These are phyloP conservation scores for Populus tomentosa DNA, from an alignment of 441 rosid species.

Conservation along the genomic window DNA sequence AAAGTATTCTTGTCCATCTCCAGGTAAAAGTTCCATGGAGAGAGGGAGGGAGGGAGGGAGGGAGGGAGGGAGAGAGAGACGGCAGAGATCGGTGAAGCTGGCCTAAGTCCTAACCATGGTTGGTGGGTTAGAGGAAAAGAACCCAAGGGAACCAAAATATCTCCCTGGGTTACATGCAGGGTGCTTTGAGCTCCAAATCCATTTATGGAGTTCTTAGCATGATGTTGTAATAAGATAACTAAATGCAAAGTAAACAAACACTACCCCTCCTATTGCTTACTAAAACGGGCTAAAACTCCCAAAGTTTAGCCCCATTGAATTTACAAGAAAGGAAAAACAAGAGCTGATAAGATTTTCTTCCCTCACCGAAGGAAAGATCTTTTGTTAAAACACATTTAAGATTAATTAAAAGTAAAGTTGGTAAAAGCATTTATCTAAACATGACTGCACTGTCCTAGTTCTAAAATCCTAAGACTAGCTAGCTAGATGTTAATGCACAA, in stretches of 20 bases:
- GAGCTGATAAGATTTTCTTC: conserved; percentile 25
- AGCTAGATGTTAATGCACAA: conserved; percentile 40
- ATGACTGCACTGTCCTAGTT: conserved; percentile 49
- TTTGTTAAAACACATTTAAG: conserved; percentile 25
- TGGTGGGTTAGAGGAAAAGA: conserved; percentile 52
- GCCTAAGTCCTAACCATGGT: conserved; percentile 98
- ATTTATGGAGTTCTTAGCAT: conserved; percentile 45
- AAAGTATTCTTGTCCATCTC: conserved; percentile 25
- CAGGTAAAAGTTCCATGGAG: conserved; percentile 18
- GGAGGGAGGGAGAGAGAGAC: background rate
- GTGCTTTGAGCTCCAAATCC: conserved; percentile 74
- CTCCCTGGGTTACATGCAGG: conserved; percentile 73
- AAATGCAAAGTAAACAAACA: conserved; percentile 29
- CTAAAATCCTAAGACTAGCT: conserved; percentile 59
- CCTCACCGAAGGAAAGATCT: conserved; percentile 47
- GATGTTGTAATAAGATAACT: conserved; percentile 28
- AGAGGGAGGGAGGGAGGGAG: conserved; percentile 2
- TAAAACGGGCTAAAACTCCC: conserved; percentile 52
- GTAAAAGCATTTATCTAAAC: conserved; percentile 27
- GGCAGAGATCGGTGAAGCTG: conserved; percentile 24
- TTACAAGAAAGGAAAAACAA: conserved; percentile 32
- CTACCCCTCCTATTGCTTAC: conserved; percentile 34
- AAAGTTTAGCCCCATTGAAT: conserved; percentile 54
- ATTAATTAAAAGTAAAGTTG: conserved; percentile 9
- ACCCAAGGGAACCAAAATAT: conserved; percentile 85